phyloP scores from a whole-genome alignment of 495 filamentous ascomycete genomes.

The Mytilinidion resinicola region DNA sequence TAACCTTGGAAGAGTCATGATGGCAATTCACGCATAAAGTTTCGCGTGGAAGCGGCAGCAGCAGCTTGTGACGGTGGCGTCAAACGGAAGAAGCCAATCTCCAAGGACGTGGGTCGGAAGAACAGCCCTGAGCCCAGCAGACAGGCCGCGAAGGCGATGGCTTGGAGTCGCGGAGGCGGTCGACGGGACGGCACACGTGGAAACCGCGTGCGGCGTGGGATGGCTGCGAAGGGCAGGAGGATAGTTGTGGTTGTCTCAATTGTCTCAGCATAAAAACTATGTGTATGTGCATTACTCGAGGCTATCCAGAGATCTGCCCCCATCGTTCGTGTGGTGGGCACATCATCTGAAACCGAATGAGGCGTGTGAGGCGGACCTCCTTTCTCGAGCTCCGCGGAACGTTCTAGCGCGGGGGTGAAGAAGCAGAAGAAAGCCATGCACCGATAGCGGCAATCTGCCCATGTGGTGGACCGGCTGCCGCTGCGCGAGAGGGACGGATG shows the following conservation, averaged over 20 bases:
- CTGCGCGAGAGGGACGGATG: too few species aligned
- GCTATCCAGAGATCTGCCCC: not conserved
- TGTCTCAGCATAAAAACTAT: not conserved
- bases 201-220: not conserved
- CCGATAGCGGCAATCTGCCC: slow-evolving; percentile 1
- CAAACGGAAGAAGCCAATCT: slow-evolving; percentile 11
- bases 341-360: slow-evolving; percentile 13
- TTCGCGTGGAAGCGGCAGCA: slow-evolving; percentile 25
- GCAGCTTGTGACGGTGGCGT: slow-evolving; percentile 12
- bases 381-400: slow-evolving; percentile 24
- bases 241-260: not conserved
- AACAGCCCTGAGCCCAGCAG: not conserved
- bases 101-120: not conserved
- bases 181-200: not conserved
- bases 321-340: not conserved
- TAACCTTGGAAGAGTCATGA: slow-evolving; percentile 1
- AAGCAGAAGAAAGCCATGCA: slow-evolving; percentile 10
- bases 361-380: slow-evolving; percentile 13
- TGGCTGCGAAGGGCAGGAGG: not conserved
- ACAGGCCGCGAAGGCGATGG: not conserved
- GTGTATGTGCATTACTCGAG: too few species aligned
- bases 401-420: slow-evolving; percentile 24
- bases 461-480: slow-evolving; percentile 6
- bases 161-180: not conserved
- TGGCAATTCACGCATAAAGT: slow-evolving; percentile 3